Base-by-base conservation (phyloP, 2,329 filamentous ascomycete species). In the Fonsecaea erecta region DNA sequence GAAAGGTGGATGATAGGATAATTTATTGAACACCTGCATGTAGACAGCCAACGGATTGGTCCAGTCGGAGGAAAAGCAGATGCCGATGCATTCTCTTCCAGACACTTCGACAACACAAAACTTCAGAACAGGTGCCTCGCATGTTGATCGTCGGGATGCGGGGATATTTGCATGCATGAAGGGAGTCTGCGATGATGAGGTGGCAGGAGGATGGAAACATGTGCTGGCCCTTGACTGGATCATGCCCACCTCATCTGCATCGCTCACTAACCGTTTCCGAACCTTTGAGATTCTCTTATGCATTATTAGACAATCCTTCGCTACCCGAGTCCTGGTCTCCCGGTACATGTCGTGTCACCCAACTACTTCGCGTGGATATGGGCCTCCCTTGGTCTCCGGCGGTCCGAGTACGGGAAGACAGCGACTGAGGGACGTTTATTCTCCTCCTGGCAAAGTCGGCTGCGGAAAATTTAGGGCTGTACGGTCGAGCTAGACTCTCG, bases 101-200 rank as follows among this genome's bases (percentile, higher is more conserved):
- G 18, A 18, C 43, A 48, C n/a, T 48, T 12, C 21, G 8, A 24
- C n/a, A 24, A 48, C 43, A 26, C 43, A 24, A n/a, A 11, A 24
- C 43, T 24, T 24, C 11, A 48, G 18, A 11, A 48, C 43, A 24
- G 43, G 37, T 9, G 43, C 18, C 18, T 48, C 18, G 43, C 43
- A 48, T 48, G 43, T 48, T 48, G 43, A 48, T 48, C 43, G 21
- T 48, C 43, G 9, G 21, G 43, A 48, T 48, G 43, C 43, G 43
- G 43, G 43, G 43, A 48, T 48, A 12, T 12, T 12, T 40, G 37
- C 37, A 48, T 48, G 43, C 43, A 48, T 21, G 43, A 12, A 48
- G 21, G 14, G 18, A 9, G 18, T 21, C 18, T 11, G 43, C 12
- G 21, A 18, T 48, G 43, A 24, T 48, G 43, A 48, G 43, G 43